Conservation (phyloP, 352 stramenopile genomes). For the Lagenidium giganteum region DNA sequence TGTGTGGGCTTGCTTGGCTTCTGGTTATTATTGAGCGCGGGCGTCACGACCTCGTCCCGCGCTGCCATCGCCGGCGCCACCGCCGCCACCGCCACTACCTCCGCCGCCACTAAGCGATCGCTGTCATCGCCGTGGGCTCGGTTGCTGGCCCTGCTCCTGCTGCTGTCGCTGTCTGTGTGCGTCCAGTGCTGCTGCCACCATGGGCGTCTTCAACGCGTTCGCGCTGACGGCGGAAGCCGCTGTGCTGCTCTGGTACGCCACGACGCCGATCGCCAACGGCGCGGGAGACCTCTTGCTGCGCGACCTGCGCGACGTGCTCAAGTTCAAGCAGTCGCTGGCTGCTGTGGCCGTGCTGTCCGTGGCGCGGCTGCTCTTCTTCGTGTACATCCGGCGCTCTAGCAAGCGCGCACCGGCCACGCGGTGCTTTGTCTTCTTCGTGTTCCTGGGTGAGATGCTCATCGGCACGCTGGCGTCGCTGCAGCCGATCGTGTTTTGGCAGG, state of each 20-base stretch:
- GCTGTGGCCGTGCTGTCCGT: slow-evolving; percentile 45
- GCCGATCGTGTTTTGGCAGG: slow-evolving; percentile 57
- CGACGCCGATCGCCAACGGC: slow-evolving; percentile 28
- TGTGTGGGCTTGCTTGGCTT: too few species aligned
- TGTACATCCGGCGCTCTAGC: slow-evolving; percentile 61
- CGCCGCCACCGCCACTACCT: too few species aligned
- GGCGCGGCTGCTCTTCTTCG: slow-evolving; percentile 50
- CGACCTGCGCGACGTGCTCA: slow-evolving; percentile 30
- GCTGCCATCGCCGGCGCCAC: too few species aligned
- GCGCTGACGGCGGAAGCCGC: slow-evolving; percentile 47
- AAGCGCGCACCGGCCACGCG: slow-evolving; percentile 70
- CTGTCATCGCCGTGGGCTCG: too few species aligned
- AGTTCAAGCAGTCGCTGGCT: slow-evolving; percentile 68
- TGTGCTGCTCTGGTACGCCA: slow-evolving; percentile 54
- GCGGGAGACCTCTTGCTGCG: slow-evolving; percentile 21
- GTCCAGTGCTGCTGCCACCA: slow-evolving; percentile 13
- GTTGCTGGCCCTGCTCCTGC: too few species aligned
- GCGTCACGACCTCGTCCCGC: too few species aligned
- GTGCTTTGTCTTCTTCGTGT: slow-evolving; percentile 77
- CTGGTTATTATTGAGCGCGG: too few species aligned
- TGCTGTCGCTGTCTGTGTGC: too few species aligned
- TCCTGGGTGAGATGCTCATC: slow-evolving; percentile 40
- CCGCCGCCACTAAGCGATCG: too few species aligned
- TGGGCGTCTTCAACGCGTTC: slow-evolving; percentile 67
- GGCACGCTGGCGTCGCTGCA: slow-evolving; percentile 50